These are phyloP conservation scores for Pythium coloratum DNA, from an alignment of 352 stramenopile genomes.

Conservation along the genomic window DNA sequence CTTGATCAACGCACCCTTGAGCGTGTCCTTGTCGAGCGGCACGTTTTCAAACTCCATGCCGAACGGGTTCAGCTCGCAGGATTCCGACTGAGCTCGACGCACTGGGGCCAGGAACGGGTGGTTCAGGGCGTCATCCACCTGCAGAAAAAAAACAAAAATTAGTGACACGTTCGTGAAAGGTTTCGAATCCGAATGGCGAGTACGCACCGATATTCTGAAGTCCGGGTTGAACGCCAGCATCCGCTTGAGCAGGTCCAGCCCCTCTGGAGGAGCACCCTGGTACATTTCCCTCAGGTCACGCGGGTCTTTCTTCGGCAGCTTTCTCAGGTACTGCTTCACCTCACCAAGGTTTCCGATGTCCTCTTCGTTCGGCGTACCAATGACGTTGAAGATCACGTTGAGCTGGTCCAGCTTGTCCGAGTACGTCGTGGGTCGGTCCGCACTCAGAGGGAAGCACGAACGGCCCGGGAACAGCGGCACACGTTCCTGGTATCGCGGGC, in stretches of 20 bases:
- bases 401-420: constrained; percentile 91
- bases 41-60: constrained; percentile 91
- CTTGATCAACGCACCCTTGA: constrained; percentile 67
- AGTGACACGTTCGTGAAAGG: neutral
- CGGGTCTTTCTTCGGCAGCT: constrained; percentile 81
- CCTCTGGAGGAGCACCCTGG: constrained; percentile 72
- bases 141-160: constrained; percentile 2
- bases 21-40: constrained; percentile 72
- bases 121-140: constrained; percentile 82
- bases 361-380: constrained; percentile 90
- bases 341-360: constrained; percentile 84
- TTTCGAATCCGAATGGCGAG: neutral
- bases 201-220: constrained; percentile 75
- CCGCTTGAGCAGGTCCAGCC: constrained; percentile 82
- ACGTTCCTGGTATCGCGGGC: constrained; percentile 81
- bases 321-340: constrained; percentile 87
- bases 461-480: constrained; percentile 81
- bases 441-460: constrained; percentile 86
- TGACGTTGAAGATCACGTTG: constrained; percentile 96
- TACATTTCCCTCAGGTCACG: constrained; percentile 85
- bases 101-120: constrained; percentile 85
- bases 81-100: constrained; percentile 69
- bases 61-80: constrained; percentile 74
- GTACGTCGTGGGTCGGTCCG: constrained; percentile 80
- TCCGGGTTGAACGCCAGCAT: constrained; percentile 84